A percentile compares a stretch with the other conserved stretches of the same genome.
Conservation (phyloP, 169 alveolate genomes). For the Theileria equi region DNA sequence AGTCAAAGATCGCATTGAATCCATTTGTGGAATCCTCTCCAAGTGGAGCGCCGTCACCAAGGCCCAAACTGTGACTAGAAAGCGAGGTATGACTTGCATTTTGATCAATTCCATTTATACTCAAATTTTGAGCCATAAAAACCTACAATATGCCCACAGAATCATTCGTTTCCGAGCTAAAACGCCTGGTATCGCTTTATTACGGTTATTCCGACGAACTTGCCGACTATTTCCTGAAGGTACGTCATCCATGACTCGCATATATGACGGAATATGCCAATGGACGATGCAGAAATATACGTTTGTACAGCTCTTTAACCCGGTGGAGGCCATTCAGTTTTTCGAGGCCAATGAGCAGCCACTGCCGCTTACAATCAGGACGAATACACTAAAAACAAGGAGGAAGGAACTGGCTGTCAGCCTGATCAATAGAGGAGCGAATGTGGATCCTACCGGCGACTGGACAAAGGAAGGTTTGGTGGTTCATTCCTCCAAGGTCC, state of each 20-base stretch:
- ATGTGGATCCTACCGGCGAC: constrained; percentile 90
- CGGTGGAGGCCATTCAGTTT: constrained; percentile 88
- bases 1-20: constrained; percentile 73
- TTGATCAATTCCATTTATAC: not conserved
- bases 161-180: constrained; percentile 61
- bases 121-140: not conserved
- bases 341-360: constrained; percentile 89
- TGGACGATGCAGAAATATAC: not conserved
- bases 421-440: constrained; percentile 90
- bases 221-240: constrained; percentile 78
- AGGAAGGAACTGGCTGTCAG: constrained; percentile 88
- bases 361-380: constrained; percentile 88
- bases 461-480: constrained; percentile 93
- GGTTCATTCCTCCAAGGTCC: constrained; percentile 88
- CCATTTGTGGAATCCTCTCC: constrained; percentile 68
- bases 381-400: constrained; percentile 90
- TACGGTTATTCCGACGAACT: constrained; percentile 88
- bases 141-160: constrained; percentile 8
- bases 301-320: constrained; percentile 78
- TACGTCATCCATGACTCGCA: not conserved
- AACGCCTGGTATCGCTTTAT: constrained; percentile 75
- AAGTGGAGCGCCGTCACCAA: constrained; percentile 55
- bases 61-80: constrained; percentile 18
- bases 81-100: constrained; percentile 10
- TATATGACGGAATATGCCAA: not conserved